These are phyloP conservation scores for Talaromyces liani DNA, from an alignment of 495 filamentous ascomycete genomes.

Conservation along the genomic window DNA sequence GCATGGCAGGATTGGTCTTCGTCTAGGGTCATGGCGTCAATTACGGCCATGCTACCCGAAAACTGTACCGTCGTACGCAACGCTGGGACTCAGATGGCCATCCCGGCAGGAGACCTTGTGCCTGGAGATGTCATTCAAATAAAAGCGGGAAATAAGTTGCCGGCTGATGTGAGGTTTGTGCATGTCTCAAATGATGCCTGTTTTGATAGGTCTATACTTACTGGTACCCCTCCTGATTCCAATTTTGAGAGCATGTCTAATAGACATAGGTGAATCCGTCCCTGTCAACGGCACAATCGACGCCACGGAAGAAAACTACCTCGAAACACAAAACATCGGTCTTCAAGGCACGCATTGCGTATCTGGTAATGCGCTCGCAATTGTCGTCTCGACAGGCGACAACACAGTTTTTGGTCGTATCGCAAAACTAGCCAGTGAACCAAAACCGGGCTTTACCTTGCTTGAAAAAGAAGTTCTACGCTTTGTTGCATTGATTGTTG, in stretches of 20 bases:
- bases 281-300: slow-evolving; percentile 54
- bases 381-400: slow-evolving; percentile 56
- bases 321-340: slow-evolving; percentile 68
- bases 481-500: slow-evolving; percentile 58
- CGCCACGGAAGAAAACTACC: slow-evolving; percentile 59
- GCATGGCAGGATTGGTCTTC: slow-evolving; percentile 63
- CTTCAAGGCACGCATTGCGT: slow-evolving; percentile 64
- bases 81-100: slow-evolving; percentile 32
- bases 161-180: slow-evolving; percentile 63
- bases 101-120: slow-evolving; percentile 53
- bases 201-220: slow-evolving; percentile 67
- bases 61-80: slow-evolving; percentile 56
- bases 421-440: slow-evolving; percentile 57
- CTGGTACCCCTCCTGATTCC: slow-evolving; percentile 31
- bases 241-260: neutral
- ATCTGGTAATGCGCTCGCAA: slow-evolving; percentile 54
- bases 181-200: slow-evolving; percentile 57
- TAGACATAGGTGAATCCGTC: slow-evolving; percentile 47
- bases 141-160: slow-evolving; percentile 61
- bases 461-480: slow-evolving; percentile 60
- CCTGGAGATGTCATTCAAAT: slow-evolving; percentile 62
- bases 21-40: slow-evolving; percentile 56
- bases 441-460: slow-evolving; percentile 56
- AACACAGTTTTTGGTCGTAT: slow-evolving; percentile 61
- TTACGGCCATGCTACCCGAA: slow-evolving; percentile 60